phyloP scores from a whole-genome alignment of 768 basidiomycete genomes.

The Termitomyces sp. region DNA sequence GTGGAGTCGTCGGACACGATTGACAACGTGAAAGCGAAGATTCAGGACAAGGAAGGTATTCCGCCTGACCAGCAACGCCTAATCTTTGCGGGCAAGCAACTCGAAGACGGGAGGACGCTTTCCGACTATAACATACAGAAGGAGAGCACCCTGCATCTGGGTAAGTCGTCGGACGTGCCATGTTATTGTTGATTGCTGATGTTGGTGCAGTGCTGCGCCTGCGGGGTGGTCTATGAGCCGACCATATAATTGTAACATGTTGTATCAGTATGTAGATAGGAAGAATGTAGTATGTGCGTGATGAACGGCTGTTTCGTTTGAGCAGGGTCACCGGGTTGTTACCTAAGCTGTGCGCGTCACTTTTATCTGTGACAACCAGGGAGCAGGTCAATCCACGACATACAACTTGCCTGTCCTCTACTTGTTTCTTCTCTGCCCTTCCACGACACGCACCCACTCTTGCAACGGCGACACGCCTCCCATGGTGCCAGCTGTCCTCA shows the following conservation, averaged over 20 bases:
- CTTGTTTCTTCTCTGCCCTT: slow-evolving; percentile 17
- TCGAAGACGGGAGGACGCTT: slow-evolving; percentile 19
- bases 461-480: slow-evolving; percentile 19
- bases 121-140: slow-evolving; percentile 23
- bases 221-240: slow-evolving; percentile 33
- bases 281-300: slow-evolving; percentile 9
- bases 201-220: slow-evolving; percentile 34
- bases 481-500: slow-evolving; percentile 30
- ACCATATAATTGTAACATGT: slow-evolving; percentile 1
- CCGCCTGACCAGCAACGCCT: slow-evolving; percentile 20
- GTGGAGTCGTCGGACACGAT: slow-evolving; percentile 20
- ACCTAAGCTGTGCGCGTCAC: slow-evolving; percentile 24
- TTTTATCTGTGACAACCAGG: slow-evolving; percentile 15
- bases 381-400: slow-evolving; percentile 2
- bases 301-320: slow-evolving; percentile 14
- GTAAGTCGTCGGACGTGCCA: slow-evolving; percentile 21
- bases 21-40: slow-evolving; percentile 20
- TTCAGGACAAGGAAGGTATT: slow-evolving; percentile 21
- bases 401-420: slow-evolving; percentile 2
- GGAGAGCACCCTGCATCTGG: slow-evolving; percentile 24
- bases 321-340: slow-evolving; percentile 10
- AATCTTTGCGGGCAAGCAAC: slow-evolving; percentile 21
- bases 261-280: not conserved
- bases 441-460: slow-evolving; percentile 14
- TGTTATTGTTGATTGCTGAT: slow-evolving; percentile 14